Base-by-base conservation (phyloP, 2,329 filamentous ascomycete genomes). In the Coniella vitis region DNA sequence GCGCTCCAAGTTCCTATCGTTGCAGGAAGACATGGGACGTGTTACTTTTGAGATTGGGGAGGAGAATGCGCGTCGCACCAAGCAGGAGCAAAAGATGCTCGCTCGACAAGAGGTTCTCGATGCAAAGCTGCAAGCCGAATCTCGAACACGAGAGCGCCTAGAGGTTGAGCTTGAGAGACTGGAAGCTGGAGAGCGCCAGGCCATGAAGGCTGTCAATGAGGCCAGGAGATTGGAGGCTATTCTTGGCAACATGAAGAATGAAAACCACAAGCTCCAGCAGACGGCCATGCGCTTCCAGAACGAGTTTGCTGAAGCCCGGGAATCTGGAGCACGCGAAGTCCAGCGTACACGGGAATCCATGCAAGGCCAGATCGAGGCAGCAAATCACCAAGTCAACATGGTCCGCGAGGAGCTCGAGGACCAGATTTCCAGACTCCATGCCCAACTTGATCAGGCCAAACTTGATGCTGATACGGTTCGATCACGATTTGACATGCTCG, bases 21-120 rank as follows among this genome's bases (percentile, higher is more conserved):
- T 98, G 35, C 90, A 97, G 66, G 80, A 89, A 55, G 89, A 96
- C 58, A 91, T 97, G 84, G 79, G 83, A 29, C 74, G 74, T 48
- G 87, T 89, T 42, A 84, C 87, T 46, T 81, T 81, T 40, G 85
- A 95, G 54, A 82, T 96, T 54, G 83, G 86, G 19, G 82, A 87
- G 58, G 90, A 97, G 62, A 91, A 90, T 62, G 81, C 85, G 25
- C 76, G 79, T 32, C 90, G 86, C 69, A 81, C 82, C 59, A 86
- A 86, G 68, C 85, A 85, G 63, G 87, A 94, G 62, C 82, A 87
- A 57, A 83, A 88, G 51, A 79, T 87, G 56, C 73, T 90, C 56
- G 88, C 87, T 54, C 75, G 89, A 55, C 87, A 88, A 57, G 85
- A 91, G 60, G 83, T 89, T 35, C 77, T 95, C 20, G 87, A 90